Evolutionary conservation across 2,329 filamentous ascomycete species (phyloP), one percentile per base, ranked within the genome.

Genomic region (Diplodia mutila): DNA sequence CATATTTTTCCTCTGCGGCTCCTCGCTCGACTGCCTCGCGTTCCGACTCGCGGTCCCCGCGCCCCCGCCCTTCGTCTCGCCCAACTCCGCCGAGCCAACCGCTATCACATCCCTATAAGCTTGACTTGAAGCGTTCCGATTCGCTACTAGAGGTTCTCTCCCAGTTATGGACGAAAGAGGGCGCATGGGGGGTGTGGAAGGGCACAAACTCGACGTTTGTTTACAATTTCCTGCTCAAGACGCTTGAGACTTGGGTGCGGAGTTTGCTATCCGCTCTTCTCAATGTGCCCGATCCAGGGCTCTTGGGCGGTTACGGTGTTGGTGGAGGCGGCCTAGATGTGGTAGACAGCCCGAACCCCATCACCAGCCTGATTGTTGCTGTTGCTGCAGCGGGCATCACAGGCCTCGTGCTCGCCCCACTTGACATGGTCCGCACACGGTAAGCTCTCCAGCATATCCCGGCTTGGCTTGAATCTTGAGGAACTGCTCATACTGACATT

Each of bases 171-270:
- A 86, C 90, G 57, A 94, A 91, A 72, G 94, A 97, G 76, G 92
- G 93, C 42, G 90, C 90, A 0, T 94, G 93, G 85, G 95, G 95
- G 4, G 89, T 97, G 5, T 99, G 94, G 94, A 97, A 97, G 78
- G 86, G 90, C 9, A 92, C 93, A 46, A 98, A 98, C 76, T 89
- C 91, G 16, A 96, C 93, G 1, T 99, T 98, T 75, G 84, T 98
- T 61, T 97, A 98, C 80, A 91, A 90, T 0, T 87, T 97, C 55
- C 85, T 98, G 21, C 87, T 94, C 70, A 93, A 93, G 12, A 90
- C 96, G 8, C 82, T 97, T 34, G 95, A 98, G 77, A 94, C 92
- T 72, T 99, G 96, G 89, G 91, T 94, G 11, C 88, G 93, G 73
- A 95, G 93, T 74, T 86, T 97, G 64, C 85, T 98, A n/a, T 93